These are phyloP conservation scores for Sporothrix humicola DNA, from an alignment of 2,329 filamentous ascomycete species.

Conservation along the genomic window DNA sequence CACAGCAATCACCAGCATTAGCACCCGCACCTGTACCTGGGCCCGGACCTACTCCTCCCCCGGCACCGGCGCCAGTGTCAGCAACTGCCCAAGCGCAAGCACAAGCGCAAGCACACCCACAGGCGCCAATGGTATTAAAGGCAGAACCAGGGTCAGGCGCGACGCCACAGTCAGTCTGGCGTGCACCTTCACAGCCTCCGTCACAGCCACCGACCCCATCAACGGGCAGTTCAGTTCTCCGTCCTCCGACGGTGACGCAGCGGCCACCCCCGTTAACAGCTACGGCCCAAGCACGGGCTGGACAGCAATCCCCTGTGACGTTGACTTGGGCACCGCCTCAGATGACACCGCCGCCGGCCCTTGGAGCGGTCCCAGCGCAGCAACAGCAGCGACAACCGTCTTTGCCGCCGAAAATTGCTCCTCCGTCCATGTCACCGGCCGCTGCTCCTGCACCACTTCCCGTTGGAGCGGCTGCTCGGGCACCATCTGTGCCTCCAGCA, in stretches of 20 bases:
- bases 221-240: neutral
- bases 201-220: neutral
- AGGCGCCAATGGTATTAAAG: neutral
- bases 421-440: constrained; percentile 41
- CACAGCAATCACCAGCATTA: constrained; percentile 3
- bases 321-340: neutral
- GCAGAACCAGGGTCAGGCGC: neutral
- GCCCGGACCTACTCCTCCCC: neutral
- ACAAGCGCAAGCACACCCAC: neutral
- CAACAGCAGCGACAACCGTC: neutral
- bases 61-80: neutral
- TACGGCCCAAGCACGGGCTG: neutral
- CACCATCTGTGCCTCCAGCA: constrained; percentile 27
- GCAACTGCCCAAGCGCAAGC: neutral
- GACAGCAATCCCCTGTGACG: constrained; percentile 18
- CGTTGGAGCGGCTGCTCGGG: neutral
- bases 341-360: neutral
- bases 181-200: neutral
- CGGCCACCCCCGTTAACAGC: constrained; percentile 14
- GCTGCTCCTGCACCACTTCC: constrained; percentile 29
- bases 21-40: neutral
- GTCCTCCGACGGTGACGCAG: constrained; percentile 12
- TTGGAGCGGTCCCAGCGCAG: neutral
- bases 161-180: neutral
- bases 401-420: constrained; percentile 42